Conservation (phyloP, 139 green algal species). For the Diplosphaera chodatii region DNA sequence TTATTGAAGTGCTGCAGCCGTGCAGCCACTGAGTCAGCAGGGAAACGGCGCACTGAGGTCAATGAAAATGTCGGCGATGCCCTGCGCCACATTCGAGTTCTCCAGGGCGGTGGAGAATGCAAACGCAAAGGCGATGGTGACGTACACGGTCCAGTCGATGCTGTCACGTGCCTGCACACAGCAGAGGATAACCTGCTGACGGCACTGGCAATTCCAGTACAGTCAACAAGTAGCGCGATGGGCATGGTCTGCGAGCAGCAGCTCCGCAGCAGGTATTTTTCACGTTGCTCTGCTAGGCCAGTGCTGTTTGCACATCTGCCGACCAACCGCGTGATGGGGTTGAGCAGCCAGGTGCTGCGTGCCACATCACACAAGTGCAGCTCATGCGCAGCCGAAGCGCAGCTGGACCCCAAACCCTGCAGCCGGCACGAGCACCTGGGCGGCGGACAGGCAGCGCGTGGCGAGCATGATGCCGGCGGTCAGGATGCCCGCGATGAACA, state of each 20-base stretch:
- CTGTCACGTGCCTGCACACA: conserved; percentile 22
- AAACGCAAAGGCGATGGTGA: conserved; percentile 55
- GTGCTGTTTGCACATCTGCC: too few relatives aligned
- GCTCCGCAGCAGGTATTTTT: too few relatives aligned
- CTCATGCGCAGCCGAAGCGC: too few relatives aligned
- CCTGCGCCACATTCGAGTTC: conserved; percentile 32
- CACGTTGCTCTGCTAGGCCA: too few relatives aligned
- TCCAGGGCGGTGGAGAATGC: conserved; percentile 46
- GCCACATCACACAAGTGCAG: too few relatives aligned
- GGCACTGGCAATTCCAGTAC: too few relatives aligned
- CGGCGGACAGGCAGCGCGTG: conserved; percentile 23
- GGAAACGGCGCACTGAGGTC: neutral
- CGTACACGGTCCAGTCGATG: conserved; percentile 53
- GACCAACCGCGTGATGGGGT: too few relatives aligned
- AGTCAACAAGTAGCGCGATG: too few relatives aligned
- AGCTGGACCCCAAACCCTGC: neutral
- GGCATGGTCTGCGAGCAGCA: too few relatives aligned
- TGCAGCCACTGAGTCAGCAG: conserved; percentile 5
- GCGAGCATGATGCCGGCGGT: conserved; percentile 35
- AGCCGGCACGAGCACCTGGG: conserved; percentile 5
- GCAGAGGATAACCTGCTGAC: too few relatives aligned
- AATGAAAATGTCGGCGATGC: conserved; percentile 33
- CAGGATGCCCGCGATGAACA: conserved; percentile 32
- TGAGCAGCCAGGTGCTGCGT: too few relatives aligned
- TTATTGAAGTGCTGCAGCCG: too few relatives aligned